Evolutionary conservation across 192 early-diverging fungal species (phyloP).

Genomic region (Lunasporangiospora selenospora): DNA sequence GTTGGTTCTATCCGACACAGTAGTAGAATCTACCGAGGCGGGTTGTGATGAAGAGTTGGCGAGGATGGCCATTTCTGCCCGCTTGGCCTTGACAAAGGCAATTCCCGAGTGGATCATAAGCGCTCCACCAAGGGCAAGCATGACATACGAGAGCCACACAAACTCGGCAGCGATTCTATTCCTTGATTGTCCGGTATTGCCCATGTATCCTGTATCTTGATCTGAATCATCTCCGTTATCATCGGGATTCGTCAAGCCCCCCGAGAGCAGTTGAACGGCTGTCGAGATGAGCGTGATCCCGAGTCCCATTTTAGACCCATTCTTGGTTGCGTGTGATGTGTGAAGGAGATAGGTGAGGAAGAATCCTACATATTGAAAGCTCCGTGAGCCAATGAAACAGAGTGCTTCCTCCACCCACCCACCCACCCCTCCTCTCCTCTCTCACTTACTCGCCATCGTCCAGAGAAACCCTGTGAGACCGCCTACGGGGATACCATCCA

Average conservation of each 20-base stretch:
- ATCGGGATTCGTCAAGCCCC: slow-evolving; percentile 59
- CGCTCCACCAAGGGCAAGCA: slow-evolving; percentile 76
- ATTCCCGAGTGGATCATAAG: slow-evolving; percentile 75
- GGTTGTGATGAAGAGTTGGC: no score
- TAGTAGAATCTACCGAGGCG: no score
- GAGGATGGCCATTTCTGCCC: slow-evolving; percentile 74
- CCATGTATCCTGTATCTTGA: slow-evolving; percentile 40
- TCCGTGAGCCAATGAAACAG: slow-evolving; percentile 53
- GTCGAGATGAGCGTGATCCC: slow-evolving; percentile 84
- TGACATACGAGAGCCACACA: slow-evolving; percentile 55
- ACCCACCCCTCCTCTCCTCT: no score
- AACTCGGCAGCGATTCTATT: slow-evolving; percentile 6
- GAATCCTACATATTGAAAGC: slow-evolving; percentile 87
- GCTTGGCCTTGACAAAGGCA: slow-evolving; percentile 76
- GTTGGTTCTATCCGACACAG: no score
- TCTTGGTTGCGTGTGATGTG: slow-evolving; percentile 87
- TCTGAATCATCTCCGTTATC: slow-evolving; percentile 72
- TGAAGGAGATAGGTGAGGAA: slow-evolving; percentile 91
- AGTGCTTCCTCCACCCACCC: no score
- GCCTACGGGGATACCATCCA: slow-evolving; percentile 94
- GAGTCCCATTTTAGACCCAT: slow-evolving; percentile 78
- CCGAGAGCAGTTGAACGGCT: slow-evolving; percentile 73
- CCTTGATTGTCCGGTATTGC: slow-evolving; percentile 24
- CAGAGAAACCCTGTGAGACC: slow-evolving; percentile 76
- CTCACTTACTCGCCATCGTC: slow-evolving; percentile 76